Conservation (phyloP, 192 early-diverging fungal species). For the Coemansia sp. region DNA sequence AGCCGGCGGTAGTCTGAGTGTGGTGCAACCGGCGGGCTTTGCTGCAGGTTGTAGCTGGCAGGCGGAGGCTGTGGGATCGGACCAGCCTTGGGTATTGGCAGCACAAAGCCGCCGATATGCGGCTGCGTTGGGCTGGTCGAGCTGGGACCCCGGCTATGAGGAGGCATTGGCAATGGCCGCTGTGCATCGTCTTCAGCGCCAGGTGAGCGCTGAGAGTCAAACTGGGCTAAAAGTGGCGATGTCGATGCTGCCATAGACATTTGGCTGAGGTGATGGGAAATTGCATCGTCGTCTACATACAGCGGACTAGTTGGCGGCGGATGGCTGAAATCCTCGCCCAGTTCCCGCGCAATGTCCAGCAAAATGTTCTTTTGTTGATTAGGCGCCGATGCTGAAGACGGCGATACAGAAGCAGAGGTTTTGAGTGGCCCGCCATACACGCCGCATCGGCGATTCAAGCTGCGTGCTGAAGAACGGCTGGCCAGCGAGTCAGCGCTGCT, state of each 20-base stretch:
- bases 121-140: background rate
- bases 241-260: conserved; percentile 18
- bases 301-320: conserved; percentile 24
- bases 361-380: conserved; percentile 18
- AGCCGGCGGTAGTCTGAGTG: conserved; percentile 38
- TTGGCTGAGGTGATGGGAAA: conserved; percentile 29
- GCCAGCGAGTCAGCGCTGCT: conserved; percentile 24
- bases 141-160: background rate
- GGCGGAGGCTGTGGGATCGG: conserved; percentile 31
- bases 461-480: conserved; percentile 16
- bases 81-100: background rate
- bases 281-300: conserved; percentile 38
- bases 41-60: conserved; percentile 29
- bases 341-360: conserved; percentile 50
- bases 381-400: conserved; percentile 3
- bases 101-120: conserved; percentile 1
- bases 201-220: background rate
- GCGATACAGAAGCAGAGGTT: conserved; percentile 2
- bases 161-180: conserved; percentile 25
- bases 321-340: conserved; percentile 34
- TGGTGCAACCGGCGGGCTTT: conserved; percentile 5
- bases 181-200: conserved; percentile 4
- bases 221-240: conserved; percentile 21
- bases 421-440: conserved; percentile 37
- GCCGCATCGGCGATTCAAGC: conserved; percentile 29